These are phyloP conservation scores for Eimeria tenella DNA, from an alignment of 169 alveolate genomes.

Conservation along the genomic window DNA sequence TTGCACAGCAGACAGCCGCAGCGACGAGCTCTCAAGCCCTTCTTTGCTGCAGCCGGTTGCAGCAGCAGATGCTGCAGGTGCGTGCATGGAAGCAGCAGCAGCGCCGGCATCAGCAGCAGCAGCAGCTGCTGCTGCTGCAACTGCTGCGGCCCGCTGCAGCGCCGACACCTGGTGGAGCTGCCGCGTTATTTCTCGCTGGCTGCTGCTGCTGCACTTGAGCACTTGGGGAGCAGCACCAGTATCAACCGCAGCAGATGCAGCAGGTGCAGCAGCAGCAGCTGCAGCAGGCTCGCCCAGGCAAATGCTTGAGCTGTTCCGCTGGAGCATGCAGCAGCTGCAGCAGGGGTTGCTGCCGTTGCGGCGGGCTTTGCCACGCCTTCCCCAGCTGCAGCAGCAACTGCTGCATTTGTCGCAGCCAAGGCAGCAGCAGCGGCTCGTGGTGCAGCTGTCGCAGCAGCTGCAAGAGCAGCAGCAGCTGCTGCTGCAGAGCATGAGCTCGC, in stretches of 20 bases:
- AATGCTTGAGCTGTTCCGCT: background rate
- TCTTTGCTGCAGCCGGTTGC: constrained; percentile 52
- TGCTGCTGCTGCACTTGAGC: constrained; percentile 37
- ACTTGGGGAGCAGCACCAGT: constrained; percentile 28
- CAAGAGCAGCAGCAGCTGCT: constrained; percentile 13
- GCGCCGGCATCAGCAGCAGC: constrained; percentile 46
- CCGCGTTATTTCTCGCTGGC: constrained; percentile 21
- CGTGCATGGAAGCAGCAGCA: background rate
- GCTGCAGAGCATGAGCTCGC: constrained; percentile 23
- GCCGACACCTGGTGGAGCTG: constrained; percentile 57
- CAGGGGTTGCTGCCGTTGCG: background rate
- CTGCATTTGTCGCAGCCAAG: constrained; percentile 7
- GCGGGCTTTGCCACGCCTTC: constrained; percentile 43
- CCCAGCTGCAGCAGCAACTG: constrained; percentile 23
- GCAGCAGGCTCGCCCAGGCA: constrained; percentile 50
- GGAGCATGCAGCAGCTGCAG: constrained; percentile 43
- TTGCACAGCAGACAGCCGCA: constrained; percentile 26
- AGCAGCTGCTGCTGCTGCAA: constrained; percentile 56
- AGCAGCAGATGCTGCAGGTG: constrained; percentile 16
- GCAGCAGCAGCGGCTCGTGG: constrained; percentile 28
- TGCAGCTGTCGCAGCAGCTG: constrained; percentile 42
- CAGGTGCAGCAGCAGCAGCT: constrained; percentile 33
- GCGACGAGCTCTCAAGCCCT: constrained; percentile 43
- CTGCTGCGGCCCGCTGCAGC: constrained; percentile 50
- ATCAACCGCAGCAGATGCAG: background rate